These are phyloP conservation scores for Cunninghamia lanceolata DNA, from an alignment of 75 land plant genomes.

Conservation along the genomic window DNA sequence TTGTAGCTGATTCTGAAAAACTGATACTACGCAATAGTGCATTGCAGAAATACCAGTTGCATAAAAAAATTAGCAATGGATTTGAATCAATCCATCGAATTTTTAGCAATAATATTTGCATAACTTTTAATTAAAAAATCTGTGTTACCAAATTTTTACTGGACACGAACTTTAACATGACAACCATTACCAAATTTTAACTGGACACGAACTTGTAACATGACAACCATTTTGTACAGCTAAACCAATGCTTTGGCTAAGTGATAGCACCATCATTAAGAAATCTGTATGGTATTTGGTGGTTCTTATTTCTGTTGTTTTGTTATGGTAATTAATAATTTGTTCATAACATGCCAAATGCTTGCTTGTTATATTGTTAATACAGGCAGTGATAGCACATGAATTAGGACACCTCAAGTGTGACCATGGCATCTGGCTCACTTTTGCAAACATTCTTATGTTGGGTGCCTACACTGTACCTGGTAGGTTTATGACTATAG, in stretches of 20 bases:
- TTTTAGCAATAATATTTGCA: not conserved
- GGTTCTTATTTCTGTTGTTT: not conserved
- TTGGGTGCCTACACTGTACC: conserved; percentile 79
- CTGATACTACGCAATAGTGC: not conserved
- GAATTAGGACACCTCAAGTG: conserved; percentile 92
- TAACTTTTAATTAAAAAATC: not conserved
- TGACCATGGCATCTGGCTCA: conserved; percentile 94
- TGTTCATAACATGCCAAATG: not conserved
- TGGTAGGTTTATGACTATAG: conserved; percentile 34
- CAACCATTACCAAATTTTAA: not conserved
- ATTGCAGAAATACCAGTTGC: not conserved
- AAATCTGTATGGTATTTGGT: not conserved
- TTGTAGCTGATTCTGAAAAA: not conserved
- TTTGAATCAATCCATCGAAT: not conserved
- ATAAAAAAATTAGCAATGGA: not conserved
- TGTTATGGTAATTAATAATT: not conserved
- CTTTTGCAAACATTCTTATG: conserved; percentile 81
- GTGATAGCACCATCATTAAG: not conserved
- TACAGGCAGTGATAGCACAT: conserved; percentile 92
- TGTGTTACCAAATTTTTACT: not conserved
- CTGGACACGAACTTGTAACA: not conserved
- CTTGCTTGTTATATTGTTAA: not conserved
- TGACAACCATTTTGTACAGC: not conserved
- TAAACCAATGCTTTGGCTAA: not conserved
- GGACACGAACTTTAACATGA: not conserved